Base-by-base conservation (phyloP, 768 basidiomycete genomes). In the Cytidiella melzeri region DNA sequence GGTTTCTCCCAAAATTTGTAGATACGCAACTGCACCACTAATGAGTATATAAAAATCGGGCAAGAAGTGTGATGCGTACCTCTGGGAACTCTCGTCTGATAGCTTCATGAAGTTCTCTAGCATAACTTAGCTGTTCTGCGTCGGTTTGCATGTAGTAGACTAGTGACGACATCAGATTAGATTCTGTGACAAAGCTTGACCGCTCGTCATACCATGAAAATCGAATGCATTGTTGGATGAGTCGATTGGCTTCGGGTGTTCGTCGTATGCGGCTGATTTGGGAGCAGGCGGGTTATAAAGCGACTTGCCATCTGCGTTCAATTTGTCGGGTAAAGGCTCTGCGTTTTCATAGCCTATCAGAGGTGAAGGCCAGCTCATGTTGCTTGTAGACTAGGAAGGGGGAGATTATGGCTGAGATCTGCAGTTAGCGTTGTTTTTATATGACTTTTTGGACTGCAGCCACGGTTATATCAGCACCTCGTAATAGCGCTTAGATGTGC, bases 81-180 rank as follows among this genome's bases (percentile, higher is more conserved):
- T 87, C 84, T 24, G 84, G 84, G 63, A 85, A 86, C 57, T 87
- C 84, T 48, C 77, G 64, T 15, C 75, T 65, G 34, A 87, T 67
- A 27, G 75, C 68, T 47, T 81, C 80, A 53, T 85, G 77, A 42
- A 87, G 67, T 45, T 79, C 72, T 37, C 61, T 68, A 4, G 80
- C 83, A 47, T 72, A 78, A 41, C 73, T 64, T 0, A 64, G 44
- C 41, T 87, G 73, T 13, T 60, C 59, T 3, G 71, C 60, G 28
- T 69, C 66, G 15, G 57, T 61, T 11, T 69, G 76, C 65, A 77
- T 76, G 64, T 83, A 84, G 56, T 86, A 87, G 20, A 86, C 84
- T 84, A 45, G 5, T 15, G 7, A 43, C 28, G 10, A n/a, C n/a
- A n/a, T n/a, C n/a, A n/a, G 12, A 13, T 18, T 15, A 20, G 10